Evolutionary conservation across 2,329 filamentous ascomycete species (phyloP).

Genomic region (Sphaerulina musiva): DNA sequence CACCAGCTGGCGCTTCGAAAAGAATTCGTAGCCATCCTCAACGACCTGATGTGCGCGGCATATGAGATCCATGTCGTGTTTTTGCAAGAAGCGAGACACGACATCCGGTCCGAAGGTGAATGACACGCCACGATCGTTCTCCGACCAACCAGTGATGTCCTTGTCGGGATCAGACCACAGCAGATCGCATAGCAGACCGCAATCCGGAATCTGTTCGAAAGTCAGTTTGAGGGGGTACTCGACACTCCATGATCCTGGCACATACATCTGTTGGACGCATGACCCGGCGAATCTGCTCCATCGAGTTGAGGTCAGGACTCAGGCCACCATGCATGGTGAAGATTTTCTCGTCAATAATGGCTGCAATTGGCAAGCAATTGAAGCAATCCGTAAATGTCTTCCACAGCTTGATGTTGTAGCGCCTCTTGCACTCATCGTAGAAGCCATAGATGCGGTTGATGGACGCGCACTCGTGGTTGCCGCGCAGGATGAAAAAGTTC

Average conservation of each 20-base stretch:
- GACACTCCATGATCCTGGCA: constrained; percentile 26
- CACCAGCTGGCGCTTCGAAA: constrained; percentile 94
- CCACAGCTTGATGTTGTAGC: constrained; percentile 99
- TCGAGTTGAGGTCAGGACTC: constrained; percentile 95
- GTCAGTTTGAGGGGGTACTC: constrained; percentile 1
- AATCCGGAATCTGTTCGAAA: constrained; percentile 79
- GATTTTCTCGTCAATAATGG: constrained; percentile 99
- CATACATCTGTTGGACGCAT: constrained; percentile 98
- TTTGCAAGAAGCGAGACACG: constrained; percentile 93
- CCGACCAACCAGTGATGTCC: constrained; percentile 98
- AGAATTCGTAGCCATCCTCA: constrained; percentile 99
- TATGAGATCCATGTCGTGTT: constrained; percentile 99
- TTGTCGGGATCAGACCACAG: constrained; percentile 99
- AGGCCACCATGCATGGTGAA: constrained; percentile 99
- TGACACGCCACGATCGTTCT: constrained; percentile 96
- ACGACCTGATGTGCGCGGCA: constrained; percentile 98
- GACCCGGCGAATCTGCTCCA: constrained; percentile 98
- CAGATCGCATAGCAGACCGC: constrained; percentile 92
- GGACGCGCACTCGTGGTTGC: constrained; percentile 97
- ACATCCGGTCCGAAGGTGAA: constrained; percentile 98
- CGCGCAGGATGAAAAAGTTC: constrained; percentile 98
- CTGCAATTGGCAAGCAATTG: constrained; percentile 96
- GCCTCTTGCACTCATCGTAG: constrained; percentile 98
- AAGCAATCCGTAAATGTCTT: constrained; percentile 99
- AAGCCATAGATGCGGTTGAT: constrained; percentile 99